phyloP scores from a whole-genome alignment of 192 early-diverging fungal genomes.

The Linnemannia exigua region DNA sequence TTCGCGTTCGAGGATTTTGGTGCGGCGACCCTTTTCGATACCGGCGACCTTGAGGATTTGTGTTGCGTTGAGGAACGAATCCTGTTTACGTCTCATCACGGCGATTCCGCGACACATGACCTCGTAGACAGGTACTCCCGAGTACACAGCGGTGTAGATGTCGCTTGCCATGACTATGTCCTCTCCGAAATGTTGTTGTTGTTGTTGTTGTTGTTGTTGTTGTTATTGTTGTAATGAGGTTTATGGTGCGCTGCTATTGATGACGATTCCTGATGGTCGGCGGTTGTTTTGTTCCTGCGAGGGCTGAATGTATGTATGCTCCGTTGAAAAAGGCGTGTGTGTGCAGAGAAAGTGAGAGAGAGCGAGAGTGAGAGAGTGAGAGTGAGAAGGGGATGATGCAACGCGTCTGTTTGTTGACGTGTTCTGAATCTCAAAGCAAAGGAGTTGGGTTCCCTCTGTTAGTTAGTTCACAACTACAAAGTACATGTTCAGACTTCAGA shows the following conservation, averaged over 20 bases:
- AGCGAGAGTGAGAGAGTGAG: too few species aligned
- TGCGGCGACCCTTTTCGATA: conserved; percentile 87
- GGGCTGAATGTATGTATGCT: neutral
- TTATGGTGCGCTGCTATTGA: neutral
- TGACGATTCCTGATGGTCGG: neutral
- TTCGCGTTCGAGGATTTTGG: conserved; percentile 91
- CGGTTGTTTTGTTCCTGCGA: neutral
- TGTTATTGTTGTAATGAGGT: neutral
- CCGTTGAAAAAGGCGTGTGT: neutral
- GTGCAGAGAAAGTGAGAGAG: neutral
- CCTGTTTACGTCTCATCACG: conserved; percentile 85
- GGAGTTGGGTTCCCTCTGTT: neutral
- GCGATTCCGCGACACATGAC: conserved; percentile 77
- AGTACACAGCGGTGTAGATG: conserved; percentile 71
- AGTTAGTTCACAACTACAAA: too few species aligned
- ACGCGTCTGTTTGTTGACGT: conserved; percentile 9
- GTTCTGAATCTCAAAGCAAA: neutral
- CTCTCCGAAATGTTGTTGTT: neutral
- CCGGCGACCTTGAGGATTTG: conserved; percentile 94
- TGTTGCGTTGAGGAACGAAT: conserved; percentile 91
- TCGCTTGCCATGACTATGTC: conserved; percentile 33
- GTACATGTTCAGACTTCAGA: too few species aligned
- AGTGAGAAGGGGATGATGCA: neutral
- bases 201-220: neutral
- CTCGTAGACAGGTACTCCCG: conserved; percentile 85